These are phyloP conservation scores for Kwoniella mangroviensis DNA, from an alignment of 768 basidiomycete species.

Conservation along the genomic window DNA sequence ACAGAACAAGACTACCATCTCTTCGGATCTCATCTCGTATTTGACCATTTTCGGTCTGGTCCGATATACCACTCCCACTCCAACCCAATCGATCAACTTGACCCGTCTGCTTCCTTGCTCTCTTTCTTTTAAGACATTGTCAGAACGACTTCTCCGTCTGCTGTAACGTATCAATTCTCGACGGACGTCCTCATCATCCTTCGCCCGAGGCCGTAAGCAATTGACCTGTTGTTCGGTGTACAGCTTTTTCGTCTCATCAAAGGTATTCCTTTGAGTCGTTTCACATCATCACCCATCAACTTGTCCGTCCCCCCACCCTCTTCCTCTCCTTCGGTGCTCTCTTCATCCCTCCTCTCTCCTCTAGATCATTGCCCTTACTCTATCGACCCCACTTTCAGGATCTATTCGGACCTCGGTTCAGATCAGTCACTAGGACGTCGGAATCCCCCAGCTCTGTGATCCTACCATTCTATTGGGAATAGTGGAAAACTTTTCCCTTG, in stretches of 20 bases:
- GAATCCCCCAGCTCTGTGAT: not conserved
- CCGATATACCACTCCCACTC: not conserved
- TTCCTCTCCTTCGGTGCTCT: not conserved
- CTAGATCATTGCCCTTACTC: not conserved
- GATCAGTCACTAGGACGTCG: not conserved
- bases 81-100: not conserved
- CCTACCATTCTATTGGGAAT: not conserved
- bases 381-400: not conserved
- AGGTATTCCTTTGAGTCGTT: not conserved
- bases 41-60: not conserved
- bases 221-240: not conserved
- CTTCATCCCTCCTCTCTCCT: not conserved
- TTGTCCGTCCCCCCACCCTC: not conserved
- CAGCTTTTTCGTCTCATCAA: not conserved
- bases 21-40: not conserved
- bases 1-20: not conserved
- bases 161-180: not conserved
- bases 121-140: not conserved
- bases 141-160: not conserved
- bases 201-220: not conserved
- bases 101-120: not conserved
- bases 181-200: not conserved
- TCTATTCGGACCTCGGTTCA: not conserved
- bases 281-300: not conserved
- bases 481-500: too few relatives aligned